Conservation (phyloP, 176 grass and related monocot genomes). For the Phoenix dactylifera region DNA sequence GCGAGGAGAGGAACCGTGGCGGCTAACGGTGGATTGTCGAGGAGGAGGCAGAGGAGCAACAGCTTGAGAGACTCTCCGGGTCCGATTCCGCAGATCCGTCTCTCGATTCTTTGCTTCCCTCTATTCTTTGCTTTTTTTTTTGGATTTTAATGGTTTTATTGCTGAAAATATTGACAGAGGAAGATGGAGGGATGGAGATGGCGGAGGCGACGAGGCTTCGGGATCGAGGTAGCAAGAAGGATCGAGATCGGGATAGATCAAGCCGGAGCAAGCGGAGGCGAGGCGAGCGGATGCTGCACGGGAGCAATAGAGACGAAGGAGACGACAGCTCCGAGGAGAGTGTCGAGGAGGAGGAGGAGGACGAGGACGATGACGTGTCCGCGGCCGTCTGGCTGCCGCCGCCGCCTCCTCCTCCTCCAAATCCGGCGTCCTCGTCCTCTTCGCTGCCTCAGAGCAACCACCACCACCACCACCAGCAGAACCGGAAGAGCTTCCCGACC, state of each 20-base stretch:
- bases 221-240: slow-evolving; percentile 1
- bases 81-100: background rate
- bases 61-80: slow-evolving; percentile 6
- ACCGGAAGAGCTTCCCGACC: slow-evolving; percentile 46
- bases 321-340: slow-evolving; percentile 94
- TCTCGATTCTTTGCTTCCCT: background rate
- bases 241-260: slow-evolving; percentile 6
- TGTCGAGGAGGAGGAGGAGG: slow-evolving; percentile 63
- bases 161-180: background rate
- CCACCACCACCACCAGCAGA: slow-evolving; percentile 21
- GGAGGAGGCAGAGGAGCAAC: slow-evolving; percentile 4
- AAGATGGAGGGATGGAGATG: slow-evolving; percentile 13
- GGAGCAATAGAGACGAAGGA: slow-evolving; percentile 24
- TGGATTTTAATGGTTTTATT: background rate
- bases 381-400: slow-evolving; percentile 40
- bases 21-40: slow-evolving; percentile 4
- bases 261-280: slow-evolving; percentile 6
- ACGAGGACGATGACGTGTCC: slow-evolving; percentile 59
- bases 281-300: slow-evolving; percentile 6
- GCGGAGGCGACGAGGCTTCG: slow-evolving; percentile 1
- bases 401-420: slow-evolving; percentile 42
- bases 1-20: slow-evolving; percentile 8
- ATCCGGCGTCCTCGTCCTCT: slow-evolving; percentile 26
- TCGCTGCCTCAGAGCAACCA: slow-evolving; percentile 20
- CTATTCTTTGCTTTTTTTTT: background rate